Evolutionary conservation across 306 rosid genomes (phyloP).

Genomic region (Trifolium subterraneum): DNA sequence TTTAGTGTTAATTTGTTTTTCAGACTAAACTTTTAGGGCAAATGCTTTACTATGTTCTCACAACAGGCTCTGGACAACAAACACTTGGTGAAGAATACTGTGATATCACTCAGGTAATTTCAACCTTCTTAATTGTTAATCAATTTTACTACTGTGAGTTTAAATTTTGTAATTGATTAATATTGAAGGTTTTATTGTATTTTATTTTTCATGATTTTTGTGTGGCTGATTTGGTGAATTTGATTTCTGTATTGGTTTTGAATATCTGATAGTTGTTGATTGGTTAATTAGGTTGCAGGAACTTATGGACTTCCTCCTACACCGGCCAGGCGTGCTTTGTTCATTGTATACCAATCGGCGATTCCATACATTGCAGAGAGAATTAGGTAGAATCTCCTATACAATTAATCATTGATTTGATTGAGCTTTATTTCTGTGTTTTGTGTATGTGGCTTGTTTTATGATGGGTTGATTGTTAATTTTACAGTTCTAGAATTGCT

Average conservation of each 20-base stretch:
- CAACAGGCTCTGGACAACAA: slow-evolving; percentile 97
- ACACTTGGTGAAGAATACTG: slow-evolving; percentile 98
- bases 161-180: not conserved
- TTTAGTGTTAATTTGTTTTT: slow-evolving; percentile 29
- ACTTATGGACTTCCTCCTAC: slow-evolving; percentile 91
- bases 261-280: slow-evolving; percentile 22
- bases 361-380: slow-evolving; percentile 91
- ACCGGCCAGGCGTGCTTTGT: slow-evolving; percentile 93
- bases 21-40: slow-evolving; percentile 93
- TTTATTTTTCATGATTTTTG: not conserved
- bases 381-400: slow-evolving; percentile 60
- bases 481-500: slow-evolving; percentile 79
- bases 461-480: slow-evolving; percentile 33
- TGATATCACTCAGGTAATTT: slow-evolving; percentile 82
- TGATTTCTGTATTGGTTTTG: not conserved
- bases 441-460: not conserved
- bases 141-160: not conserved
- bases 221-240: slow-evolving; percentile 21
- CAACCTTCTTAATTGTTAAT: not conserved
- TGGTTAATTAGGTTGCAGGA: slow-evolving; percentile 72
- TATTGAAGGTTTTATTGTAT: slow-evolving; percentile 12
- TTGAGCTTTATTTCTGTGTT: slow-evolving; percentile 26
- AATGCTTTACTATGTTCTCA: slow-evolving; percentile 84
- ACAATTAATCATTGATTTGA: slow-evolving; percentile 10
- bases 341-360: slow-evolving; percentile 85